Evolutionary conservation across 495 filamentous ascomycete species (phyloP), one percentile per base, ranked within the genome.

Genomic region (Aspergillus steynii): DNA sequence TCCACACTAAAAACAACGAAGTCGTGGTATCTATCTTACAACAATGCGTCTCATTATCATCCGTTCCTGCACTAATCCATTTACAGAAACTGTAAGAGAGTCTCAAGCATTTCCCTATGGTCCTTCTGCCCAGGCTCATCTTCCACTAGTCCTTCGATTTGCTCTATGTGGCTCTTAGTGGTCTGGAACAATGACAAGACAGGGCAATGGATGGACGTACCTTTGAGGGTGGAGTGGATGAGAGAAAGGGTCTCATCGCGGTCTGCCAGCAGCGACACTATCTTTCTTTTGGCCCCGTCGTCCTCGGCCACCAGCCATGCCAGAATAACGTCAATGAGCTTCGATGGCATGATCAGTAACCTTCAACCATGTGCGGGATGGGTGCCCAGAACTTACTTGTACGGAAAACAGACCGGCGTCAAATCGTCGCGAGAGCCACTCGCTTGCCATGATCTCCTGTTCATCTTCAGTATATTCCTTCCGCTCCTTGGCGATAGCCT

Each of bases 271-370:
- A 88, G 69, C 25, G 75, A 75, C 28, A 80, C 62, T 25, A 97
- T 85, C 73, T 83, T 89, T 46, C 75, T 80, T 72, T 81, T 86
- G 5, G 91, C 90, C 0, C 91, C 92, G 50, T 85, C 85, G 68
- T 98, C 96, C 73, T 99, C 96, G 1, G 93, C 96, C 14, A 92
- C 78, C 25, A 98, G 78, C 96, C 96, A 99, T 26, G 95, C 92
- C 45, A 98, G 69, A 42, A 97, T 87, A 10, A 92, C 84, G 77
- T 98, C 95, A 50, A 93, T 84, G 6, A 88, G 92, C 79, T 82
- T 60, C 5, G 28, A 34, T 42, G 37, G 2, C 2, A 53, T 64
- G 53, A 34, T 72, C 15, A 70, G 47, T 47, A 50, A 12, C 32
- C 10, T 32, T 46, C 25, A 29, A 7, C 37, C 37, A 31, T 4